Evolutionary conservation across 352 stramenopile genomes (phyloP).

Genomic region (Globisporangium polare): DNA sequence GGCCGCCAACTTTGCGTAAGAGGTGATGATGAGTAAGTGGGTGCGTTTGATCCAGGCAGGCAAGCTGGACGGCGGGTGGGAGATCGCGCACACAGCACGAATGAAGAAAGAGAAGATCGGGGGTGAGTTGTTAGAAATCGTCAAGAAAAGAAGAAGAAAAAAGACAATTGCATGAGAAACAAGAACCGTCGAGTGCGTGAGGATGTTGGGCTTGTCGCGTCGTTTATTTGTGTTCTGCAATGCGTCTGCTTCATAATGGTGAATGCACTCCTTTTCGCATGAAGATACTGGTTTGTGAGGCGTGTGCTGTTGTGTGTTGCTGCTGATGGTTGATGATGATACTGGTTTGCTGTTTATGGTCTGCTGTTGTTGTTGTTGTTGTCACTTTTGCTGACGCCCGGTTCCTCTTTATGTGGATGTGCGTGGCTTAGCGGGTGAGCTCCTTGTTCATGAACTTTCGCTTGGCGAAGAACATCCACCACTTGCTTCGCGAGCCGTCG

Average conservation of each 20-base stretch:
- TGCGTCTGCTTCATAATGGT: neutral
- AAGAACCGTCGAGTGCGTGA: neutral
- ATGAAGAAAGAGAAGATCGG: neutral
- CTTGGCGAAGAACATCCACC: conserved; percentile 94
- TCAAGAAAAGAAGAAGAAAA: too few relatives aligned
- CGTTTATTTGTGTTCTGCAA: neutral
- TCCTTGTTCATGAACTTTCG: conserved; percentile 95
- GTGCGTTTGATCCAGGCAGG: too few relatives aligned
- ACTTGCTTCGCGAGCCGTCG: conserved; percentile 90
- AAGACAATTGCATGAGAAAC: conserved; percentile 1
- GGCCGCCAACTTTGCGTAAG: conserved; percentile 61
- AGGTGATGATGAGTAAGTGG: neutral
- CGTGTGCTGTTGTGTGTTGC: neutral
- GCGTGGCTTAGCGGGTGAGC: conserved; percentile 45
- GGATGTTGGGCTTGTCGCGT: neutral
- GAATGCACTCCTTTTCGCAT: neutral
- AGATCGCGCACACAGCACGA: neutral
- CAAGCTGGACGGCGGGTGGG: too few relatives aligned
- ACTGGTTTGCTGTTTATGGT: neutral
- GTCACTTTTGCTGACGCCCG: neutral
- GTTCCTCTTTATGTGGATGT: neutral
- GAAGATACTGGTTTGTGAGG: neutral
- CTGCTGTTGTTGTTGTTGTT: neutral
- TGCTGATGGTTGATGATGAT: conserved; percentile 7
- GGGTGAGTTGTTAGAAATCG: neutral